These are phyloP conservation scores for Taiozyma sp. DNA, from an alignment of 1,139 yeast species.

Conservation along the genomic window DNA sequence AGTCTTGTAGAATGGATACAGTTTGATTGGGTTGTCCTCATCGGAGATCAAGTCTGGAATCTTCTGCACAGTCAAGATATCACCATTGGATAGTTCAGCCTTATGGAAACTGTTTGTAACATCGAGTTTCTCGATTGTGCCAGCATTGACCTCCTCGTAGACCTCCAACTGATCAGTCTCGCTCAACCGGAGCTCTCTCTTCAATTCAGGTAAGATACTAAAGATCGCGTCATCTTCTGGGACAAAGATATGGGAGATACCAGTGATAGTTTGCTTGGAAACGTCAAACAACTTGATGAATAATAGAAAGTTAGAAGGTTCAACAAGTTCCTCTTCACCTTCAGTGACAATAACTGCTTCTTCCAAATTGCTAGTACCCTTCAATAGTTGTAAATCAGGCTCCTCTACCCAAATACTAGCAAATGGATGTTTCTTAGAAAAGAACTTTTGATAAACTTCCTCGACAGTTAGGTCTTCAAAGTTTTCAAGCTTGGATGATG, in stretches of 20 bases:
- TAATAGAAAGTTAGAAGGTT: slow-evolving; percentile 41
- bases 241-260: slow-evolving; percentile 61
- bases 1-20: slow-evolving; percentile 27
- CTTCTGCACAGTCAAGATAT: slow-evolving; percentile 61
- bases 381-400: slow-evolving; percentile 20
- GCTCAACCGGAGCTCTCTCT: slow-evolving; percentile 42
- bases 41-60: slow-evolving; percentile 15
- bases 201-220: slow-evolving; percentile 40
- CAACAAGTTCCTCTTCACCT: slow-evolving; percentile 20
- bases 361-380: slow-evolving; percentile 3
- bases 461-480: slow-evolving; percentile 35
- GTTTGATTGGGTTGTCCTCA: slow-evolving; percentile 16
- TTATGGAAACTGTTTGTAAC: slow-evolving; percentile 41
- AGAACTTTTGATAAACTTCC: slow-evolving; percentile 36
- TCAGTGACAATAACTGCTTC: slow-evolving; percentile 6
- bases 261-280: slow-evolving; percentile 46
- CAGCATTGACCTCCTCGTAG: slow-evolving; percentile 70
- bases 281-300: slow-evolving; percentile 73
- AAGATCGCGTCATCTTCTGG: slow-evolving; percentile 44
- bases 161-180: slow-evolving; percentile 37
- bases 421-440: slow-evolving; percentile 12
- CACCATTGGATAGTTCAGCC: slow-evolving; percentile 74
- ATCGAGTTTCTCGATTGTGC: slow-evolving; percentile 45
- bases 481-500: slow-evolving; percentile 47
- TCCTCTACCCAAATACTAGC: slow-evolving; percentile 28